phyloP scores from a whole-genome alignment of 441 rosid genomes.

The Melastoma candidum region DNA sequence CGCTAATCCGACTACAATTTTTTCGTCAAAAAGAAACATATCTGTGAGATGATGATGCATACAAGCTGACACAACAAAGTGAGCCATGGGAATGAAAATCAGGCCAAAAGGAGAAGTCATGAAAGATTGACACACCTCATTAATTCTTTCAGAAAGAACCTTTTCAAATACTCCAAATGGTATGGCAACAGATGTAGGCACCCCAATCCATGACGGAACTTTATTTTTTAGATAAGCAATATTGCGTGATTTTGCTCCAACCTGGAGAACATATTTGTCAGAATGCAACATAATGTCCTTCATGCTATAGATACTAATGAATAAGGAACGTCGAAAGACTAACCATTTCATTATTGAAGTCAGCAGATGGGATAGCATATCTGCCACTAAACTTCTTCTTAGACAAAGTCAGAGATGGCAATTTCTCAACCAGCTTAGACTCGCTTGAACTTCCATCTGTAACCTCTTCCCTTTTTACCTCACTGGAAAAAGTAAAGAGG shows the following conservation, averaged over 20 bases:
- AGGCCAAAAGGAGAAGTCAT: constrained; percentile 8
- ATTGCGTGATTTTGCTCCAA: constrained; percentile 99
- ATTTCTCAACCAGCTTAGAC: constrained; percentile 29
- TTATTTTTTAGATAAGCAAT: constrained; percentile 79
- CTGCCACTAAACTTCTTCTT: constrained; percentile 70
- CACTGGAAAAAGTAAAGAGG: constrained; percentile 30
- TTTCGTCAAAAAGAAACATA: too few relatives aligned
- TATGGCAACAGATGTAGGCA: constrained; percentile 95
- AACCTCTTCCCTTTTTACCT: constrained; percentile 47
- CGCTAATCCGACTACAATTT: not conserved
- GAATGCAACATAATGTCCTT: constrained; percentile 2
- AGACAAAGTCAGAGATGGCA: constrained; percentile 49
- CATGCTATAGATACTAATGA: constrained; percentile 3
- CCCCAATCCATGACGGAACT: constrained; percentile 89
- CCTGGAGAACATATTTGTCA: constrained; percentile 31
- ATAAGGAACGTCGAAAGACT: constrained; percentile 21
- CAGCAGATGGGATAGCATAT: constrained; percentile 90
- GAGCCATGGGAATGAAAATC: not conserved
- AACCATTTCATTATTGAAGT: constrained; percentile 82
- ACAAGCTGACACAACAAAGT: not conserved
- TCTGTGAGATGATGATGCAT: too few relatives aligned
- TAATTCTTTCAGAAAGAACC: constrained; percentile 61
- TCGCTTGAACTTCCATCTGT: constrained; percentile 40
- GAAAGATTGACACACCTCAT: constrained; percentile 44
- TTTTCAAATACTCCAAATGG: constrained; percentile 97